phyloP scores from a whole-genome alignment of 371 early-diverging fungal genomes.

The Rhizopus delemar region DNA sequence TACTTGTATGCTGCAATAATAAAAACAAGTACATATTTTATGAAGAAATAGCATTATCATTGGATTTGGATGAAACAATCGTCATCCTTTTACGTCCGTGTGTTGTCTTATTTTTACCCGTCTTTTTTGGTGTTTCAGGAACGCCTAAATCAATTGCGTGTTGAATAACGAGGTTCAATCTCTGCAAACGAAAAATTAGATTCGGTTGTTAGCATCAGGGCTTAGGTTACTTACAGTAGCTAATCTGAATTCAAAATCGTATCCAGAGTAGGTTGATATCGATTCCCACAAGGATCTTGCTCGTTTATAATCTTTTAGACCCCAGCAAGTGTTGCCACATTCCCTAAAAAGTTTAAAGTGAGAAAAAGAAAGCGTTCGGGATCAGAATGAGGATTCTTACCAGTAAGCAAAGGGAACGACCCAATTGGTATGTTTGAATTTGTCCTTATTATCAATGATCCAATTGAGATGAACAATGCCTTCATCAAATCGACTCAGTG shows the following conservation, averaged over 20 bases:
- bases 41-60: not conserved
- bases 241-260: conserved; percentile 34
- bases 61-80: conserved; percentile 3
- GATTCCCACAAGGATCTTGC: conserved; percentile 30
- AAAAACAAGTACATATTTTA: not conserved
- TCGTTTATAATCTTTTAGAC: conserved; percentile 37
- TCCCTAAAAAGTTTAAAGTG: conserved; percentile 22
- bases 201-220: too few relatives aligned
- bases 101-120: conserved; percentile 16
- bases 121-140: conserved; percentile 17
- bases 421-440: conserved; percentile 52
- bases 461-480: conserved; percentile 49
- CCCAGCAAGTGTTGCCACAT: conserved; percentile 53
- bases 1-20: not conserved
- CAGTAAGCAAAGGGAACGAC: conserved; percentile 62
- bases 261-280: conserved; percentile 28
- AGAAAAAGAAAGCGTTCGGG: not conserved
- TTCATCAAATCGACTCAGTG: conserved; percentile 20
- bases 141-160: conserved; percentile 34
- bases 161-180: conserved; percentile 27
- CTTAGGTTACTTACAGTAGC: conserved; percentile 3
- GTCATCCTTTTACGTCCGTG: conserved; percentile 27
- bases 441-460: conserved; percentile 56
- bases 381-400: conserved; percentile 28
- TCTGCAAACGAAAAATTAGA: not conserved